These are phyloP conservation scores for Fusarium secorum DNA, from an alignment of 2,329 filamentous ascomycete genomes.

Conservation along the genomic window DNA sequence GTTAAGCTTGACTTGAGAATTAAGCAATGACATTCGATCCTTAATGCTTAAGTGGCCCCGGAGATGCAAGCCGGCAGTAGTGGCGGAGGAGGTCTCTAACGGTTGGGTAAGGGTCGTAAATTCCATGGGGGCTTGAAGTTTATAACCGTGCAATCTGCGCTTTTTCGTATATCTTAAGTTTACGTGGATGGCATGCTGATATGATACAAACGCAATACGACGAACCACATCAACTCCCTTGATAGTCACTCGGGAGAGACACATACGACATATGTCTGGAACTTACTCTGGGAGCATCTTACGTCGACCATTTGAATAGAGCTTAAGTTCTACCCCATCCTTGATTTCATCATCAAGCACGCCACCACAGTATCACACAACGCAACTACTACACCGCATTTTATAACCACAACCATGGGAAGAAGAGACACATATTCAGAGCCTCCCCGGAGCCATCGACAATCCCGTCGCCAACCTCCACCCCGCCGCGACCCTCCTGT, in stretches of 20 bases:
- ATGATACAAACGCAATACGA: background rate
- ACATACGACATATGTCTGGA: background rate
- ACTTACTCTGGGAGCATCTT: background rate
- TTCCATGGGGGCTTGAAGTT: background rate
- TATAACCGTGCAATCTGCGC: constrained; percentile 9
- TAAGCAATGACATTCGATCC: background rate
- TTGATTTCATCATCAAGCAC: background rate
- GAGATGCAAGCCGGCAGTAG: constrained; percentile 4
- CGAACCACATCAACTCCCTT: background rate
- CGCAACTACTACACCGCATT: background rate
- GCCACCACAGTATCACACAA: background rate
- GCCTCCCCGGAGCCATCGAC: constrained; percentile 16
- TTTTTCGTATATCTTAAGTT: background rate
- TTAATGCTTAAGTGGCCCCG: constrained; percentile 2
- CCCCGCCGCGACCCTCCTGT: constrained; percentile 39
- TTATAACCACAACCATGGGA: constrained; percentile 15
- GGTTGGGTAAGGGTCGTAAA: background rate
- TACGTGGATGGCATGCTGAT: background rate
- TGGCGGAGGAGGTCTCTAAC: background rate
- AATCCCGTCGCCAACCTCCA: constrained; percentile 8
- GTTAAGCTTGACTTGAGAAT: constrained; percentile 10
- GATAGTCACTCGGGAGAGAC: background rate
- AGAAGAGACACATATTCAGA: constrained; percentile 27
- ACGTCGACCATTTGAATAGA: background rate
- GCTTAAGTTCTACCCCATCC: background rate